phyloP scores from a whole-genome alignment of 2,329 filamentous ascomycete species.

The Fusarium incarnatum region DNA sequence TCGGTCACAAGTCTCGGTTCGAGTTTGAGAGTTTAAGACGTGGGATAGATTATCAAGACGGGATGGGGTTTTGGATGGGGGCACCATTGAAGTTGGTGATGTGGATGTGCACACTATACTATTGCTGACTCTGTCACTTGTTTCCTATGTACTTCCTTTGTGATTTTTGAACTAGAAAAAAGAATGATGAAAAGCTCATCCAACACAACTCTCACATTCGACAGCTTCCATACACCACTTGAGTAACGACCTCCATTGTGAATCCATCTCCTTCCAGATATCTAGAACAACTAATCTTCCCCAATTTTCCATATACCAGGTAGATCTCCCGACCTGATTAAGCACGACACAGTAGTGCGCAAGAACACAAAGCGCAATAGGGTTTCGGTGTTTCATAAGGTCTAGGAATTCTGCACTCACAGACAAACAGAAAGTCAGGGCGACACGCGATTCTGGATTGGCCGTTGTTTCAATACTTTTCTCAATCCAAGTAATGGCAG shows the following conservation, averaged over 20 bases:
- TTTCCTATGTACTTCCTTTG: slow-evolving; percentile 43
- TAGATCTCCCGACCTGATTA: slow-evolving; percentile 8
- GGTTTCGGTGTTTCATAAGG: slow-evolving; percentile 27
- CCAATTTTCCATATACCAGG: slow-evolving; percentile 37
- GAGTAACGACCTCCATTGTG: slow-evolving; percentile 6
- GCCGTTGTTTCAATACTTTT: background rate
- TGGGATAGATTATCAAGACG: background rate
- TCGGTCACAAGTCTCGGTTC: background rate
- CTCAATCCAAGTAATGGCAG: slow-evolving; percentile 13
- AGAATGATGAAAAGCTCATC: background rate
- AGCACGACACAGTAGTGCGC: slow-evolving; percentile 35
- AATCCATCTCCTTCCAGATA: slow-evolving; percentile 10
- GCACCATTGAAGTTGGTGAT: background rate
- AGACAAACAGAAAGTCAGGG: slow-evolving; percentile 31
- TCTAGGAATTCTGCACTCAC: slow-evolving; percentile 30
- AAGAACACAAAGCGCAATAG: slow-evolving; percentile 24
- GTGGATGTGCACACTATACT: background rate
- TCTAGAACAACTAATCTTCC: slow-evolving; percentile 17
- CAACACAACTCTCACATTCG: background rate
- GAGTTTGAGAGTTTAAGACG: background rate
- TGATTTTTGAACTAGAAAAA: background rate
- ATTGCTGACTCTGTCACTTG: slow-evolving; percentile 22
- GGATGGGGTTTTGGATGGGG: background rate
- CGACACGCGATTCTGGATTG: slow-evolving; percentile 11
- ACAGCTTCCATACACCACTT: slow-evolving; percentile 31